Conservation (phyloP, 768 basidiomycete genomes). For the Kondoa malvinella region DNA sequence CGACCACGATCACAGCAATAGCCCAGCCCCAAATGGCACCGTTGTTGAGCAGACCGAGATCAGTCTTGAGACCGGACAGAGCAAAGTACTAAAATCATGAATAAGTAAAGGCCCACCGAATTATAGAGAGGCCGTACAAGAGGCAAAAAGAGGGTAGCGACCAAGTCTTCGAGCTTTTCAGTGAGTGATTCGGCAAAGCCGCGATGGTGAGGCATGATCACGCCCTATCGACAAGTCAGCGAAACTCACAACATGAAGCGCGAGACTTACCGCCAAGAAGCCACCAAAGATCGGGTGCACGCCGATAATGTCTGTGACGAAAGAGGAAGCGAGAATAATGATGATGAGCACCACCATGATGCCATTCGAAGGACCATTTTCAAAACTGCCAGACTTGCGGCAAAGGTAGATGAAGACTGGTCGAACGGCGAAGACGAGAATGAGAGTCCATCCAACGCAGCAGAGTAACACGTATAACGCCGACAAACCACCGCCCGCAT, state of each 20-base stretch:
- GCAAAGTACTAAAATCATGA: slow-evolving; percentile 50
- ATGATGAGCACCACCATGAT: slow-evolving; percentile 70
- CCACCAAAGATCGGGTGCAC: slow-evolving; percentile 45
- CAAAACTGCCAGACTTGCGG: slow-evolving; percentile 50
- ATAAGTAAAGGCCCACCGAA: slow-evolving; percentile 30
- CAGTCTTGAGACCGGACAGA: slow-evolving; percentile 62
- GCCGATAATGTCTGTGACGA: slow-evolving; percentile 74
- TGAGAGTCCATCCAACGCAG: slow-evolving; percentile 46
- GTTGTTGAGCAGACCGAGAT: slow-evolving; percentile 56
- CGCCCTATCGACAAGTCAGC: slow-evolving; percentile 32
- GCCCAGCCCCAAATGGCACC: slow-evolving; percentile 70
- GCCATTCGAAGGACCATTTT: slow-evolving; percentile 49
- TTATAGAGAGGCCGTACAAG: slow-evolving; percentile 6
- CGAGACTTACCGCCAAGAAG: slow-evolving; percentile 6
- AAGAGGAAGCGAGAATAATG: slow-evolving; percentile 54
- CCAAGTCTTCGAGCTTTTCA: slow-evolving; percentile 73
- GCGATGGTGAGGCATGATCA: slow-evolving; percentile 66
- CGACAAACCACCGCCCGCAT: slow-evolving; percentile 52
- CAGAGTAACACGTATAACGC: slow-evolving; percentile 66
- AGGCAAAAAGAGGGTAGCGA: slow-evolving; percentile 24
- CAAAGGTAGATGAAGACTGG: slow-evolving; percentile 53
- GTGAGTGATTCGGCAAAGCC: slow-evolving; percentile 63
- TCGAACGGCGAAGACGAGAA: slow-evolving; percentile 49
- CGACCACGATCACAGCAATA: slow-evolving; percentile 52
- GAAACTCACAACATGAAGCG: neutral